Evolutionary conservation across 441 rosid species (phyloP).

Genomic region (Populus hybrid): DNA sequence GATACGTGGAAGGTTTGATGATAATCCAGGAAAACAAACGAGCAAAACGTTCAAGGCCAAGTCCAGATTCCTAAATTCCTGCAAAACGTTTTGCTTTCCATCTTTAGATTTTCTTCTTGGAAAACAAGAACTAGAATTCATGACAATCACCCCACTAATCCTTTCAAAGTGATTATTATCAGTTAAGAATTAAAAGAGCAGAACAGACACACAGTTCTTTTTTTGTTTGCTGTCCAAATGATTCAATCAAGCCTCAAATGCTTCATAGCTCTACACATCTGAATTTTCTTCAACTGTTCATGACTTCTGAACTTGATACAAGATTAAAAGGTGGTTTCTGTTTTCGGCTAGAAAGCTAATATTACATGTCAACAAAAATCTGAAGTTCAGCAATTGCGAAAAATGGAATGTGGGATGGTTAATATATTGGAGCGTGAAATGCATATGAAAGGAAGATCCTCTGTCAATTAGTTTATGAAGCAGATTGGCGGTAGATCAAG

Average conservation of each 20-base stretch:
- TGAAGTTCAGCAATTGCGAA: slow-evolving; percentile 3
- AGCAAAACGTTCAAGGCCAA: background rate
- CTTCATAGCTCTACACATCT: background rate
- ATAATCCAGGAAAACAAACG: no score
- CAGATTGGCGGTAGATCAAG: slow-evolving; percentile 71
- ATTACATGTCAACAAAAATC: background rate
- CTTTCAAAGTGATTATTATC: background rate
- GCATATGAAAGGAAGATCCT: background rate
- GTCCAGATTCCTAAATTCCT: background rate
- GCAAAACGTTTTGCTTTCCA: background rate
- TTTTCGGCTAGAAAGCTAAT: background rate
- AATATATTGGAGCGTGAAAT: slow-evolving; percentile 2
- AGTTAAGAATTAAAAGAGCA: background rate
- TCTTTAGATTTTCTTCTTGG: background rate
- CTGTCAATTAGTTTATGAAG: slow-evolving; percentile 37
- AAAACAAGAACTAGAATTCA: background rate
- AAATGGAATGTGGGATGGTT: background rate
- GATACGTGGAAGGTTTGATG: background rate
- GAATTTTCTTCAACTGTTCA: background rate
- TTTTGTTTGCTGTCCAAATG: background rate
- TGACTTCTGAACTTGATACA: background rate
- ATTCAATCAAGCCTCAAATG: background rate
- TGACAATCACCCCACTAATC: background rate
- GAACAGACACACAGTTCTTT: background rate
- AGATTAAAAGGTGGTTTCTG: background rate